Percentiles rank a stretch among this genome's conserved stretches.
Conservation (phyloP, 2,329 filamentous ascomycete genomes). For the Pseudogymnoascus sp. region DNA sequence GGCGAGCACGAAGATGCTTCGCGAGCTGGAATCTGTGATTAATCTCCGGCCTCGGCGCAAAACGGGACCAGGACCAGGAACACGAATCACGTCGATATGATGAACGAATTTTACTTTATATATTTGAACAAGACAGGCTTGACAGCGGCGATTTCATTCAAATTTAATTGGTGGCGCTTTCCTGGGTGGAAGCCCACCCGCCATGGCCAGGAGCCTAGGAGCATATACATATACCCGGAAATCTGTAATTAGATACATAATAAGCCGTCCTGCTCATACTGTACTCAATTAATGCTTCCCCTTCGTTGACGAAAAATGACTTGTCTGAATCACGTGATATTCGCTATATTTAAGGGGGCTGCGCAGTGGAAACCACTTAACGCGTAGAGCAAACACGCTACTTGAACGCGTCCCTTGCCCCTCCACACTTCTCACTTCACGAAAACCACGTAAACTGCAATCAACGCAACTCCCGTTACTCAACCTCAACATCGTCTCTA, state of each 20-base stretch:
- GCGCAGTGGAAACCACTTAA: conserved; percentile 8
- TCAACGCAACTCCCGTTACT: not conserved
- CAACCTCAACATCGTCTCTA: not conserved
- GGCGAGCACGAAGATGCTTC: conserved; percentile 80
- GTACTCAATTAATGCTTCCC: not conserved
- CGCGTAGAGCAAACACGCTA: conserved; percentile 7
- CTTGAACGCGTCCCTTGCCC: conserved; percentile 7
- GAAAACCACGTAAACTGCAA: conserved; percentile 1
- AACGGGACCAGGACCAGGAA: conserved; percentile 14
- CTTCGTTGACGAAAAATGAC: not conserved
- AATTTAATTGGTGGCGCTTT: not conserved
- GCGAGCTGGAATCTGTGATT: conserved; percentile 87
- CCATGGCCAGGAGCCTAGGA: conserved; percentile 2
- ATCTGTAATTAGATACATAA: conserved; percentile 6
- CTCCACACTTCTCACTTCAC: conserved; percentile 6
- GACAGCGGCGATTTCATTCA: not conserved
- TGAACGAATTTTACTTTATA: conserved; percentile 9
- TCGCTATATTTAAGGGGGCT: not conserved
- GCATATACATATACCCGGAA: not conserved
- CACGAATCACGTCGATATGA: conserved; percentile 29
- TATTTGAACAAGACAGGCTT: not conserved
- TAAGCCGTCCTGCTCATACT: not conserved
- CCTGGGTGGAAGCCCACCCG: not conserved
- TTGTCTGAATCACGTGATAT: not conserved
- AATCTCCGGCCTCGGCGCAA: conserved; percentile 39